phyloP scores from a whole-genome alignment of 768 basidiomycete species.

The Filobasidium wieringae region DNA sequence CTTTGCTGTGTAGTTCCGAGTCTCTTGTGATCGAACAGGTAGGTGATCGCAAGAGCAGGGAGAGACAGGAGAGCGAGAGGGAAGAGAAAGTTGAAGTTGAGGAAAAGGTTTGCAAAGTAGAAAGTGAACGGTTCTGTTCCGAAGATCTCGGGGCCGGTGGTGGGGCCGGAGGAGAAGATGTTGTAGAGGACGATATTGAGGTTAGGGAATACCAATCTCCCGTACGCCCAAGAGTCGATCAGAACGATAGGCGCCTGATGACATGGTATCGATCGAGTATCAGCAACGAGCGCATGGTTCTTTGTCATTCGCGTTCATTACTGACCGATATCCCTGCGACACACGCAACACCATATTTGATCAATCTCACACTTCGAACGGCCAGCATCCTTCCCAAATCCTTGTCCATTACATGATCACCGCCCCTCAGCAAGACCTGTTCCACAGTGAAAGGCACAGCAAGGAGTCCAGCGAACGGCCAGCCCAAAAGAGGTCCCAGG shows the following conservation, averaged over 20 bases:
- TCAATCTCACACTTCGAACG: conserved; percentile 22
- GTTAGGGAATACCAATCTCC: conserved; percentile 62
- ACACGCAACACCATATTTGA: conserved; percentile 15
- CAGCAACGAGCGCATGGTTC: too few species aligned
- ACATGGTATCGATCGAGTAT: not conserved
- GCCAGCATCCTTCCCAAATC: conserved; percentile 14
- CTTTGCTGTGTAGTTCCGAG: conserved; percentile 49
- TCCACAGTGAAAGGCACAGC: conserved; percentile 82
- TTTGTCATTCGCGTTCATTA: conserved; percentile 40
- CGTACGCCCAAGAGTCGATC: conserved; percentile 79
- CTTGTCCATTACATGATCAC: conserved; percentile 43
- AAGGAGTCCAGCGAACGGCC: conserved; percentile 88
- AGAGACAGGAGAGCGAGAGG: conserved; percentile 70
- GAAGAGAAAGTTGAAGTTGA: conserved; percentile 85
- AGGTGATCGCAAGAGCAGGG: conserved; percentile 65
- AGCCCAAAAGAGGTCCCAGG: conserved; percentile 75
- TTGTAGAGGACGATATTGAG: conserved; percentile 94
- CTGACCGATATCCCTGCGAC: conserved; percentile 40
- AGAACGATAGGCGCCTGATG: conserved; percentile 68
- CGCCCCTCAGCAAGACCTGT: conserved; percentile 67
- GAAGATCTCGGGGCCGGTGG: conserved; percentile 78
- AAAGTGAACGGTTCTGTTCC: conserved; percentile 79
- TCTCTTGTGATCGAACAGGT: conserved; percentile 61
- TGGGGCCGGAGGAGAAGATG: conserved; percentile 54
- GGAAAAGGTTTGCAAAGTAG: conserved; percentile 74